Base-by-base conservation (phyloP, 2,329 filamentous ascomycete genomes). In the Pseudohalonectria lignicola region DNA sequence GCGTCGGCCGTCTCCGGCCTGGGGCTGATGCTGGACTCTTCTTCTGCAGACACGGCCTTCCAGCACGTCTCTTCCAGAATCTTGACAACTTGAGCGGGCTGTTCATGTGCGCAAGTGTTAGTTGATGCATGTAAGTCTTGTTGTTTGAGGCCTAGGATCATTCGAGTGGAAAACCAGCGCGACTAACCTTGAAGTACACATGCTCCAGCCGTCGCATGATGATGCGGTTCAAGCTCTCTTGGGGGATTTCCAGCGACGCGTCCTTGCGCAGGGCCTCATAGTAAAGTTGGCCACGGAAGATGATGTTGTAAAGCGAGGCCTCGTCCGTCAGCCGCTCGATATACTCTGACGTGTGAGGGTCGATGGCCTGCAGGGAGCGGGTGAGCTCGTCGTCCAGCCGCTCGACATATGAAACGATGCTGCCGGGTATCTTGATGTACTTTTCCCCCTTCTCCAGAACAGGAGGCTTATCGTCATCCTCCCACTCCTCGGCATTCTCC, bases 301-400 rank as follows among this genome's bases (percentile, higher is more conserved):
- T 85, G 62, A 86, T 82, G 62, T 86, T 87, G 70, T 98, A 98
- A 37, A 98, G 71, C 35, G 81, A 69, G 45, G 82, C 82, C 67
- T 98, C 92, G 53, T 98, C 92, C 39, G 84, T 82, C 43, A 98
- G 68, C 42, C 93, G 79, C 59, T 98, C 92, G 45, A 98, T 94
- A 57, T 98, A 98, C 66, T 98, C 92, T 21, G 92, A 92, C 30
- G 92, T 98, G 65, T 98, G 92, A 41, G 92, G 93, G 59, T 98
- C 92, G 54, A 98, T 95, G 62, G 82, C 85, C 63, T 98, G 92
- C 37, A 98, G 73, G n/a, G 92, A 95, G 51, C 92, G 82, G 44
- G 86, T 94, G 46, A 98, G 84, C 67, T 98, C 93, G 54, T 98
- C 92, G 53, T 98, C 92, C 16, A 98, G 75, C 55, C 92, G 77